Evolutionary conservation across 345 rosid species (phyloP).

Genomic region (Aquilaria malaccensis): DNA sequence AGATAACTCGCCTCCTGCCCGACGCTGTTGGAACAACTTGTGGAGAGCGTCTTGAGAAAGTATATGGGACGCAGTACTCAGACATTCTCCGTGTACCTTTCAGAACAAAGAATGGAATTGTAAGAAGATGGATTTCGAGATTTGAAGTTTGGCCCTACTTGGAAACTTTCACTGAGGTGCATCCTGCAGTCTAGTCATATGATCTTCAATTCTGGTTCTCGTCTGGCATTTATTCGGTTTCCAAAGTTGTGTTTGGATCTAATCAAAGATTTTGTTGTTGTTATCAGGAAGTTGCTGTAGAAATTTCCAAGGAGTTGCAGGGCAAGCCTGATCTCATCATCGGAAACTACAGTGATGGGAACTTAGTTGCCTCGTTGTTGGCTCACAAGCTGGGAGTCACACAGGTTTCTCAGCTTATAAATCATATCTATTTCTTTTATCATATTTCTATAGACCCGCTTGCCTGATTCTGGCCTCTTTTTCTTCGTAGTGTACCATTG

Average conservation of each 20-base stretch:
- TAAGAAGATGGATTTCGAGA: slow-evolving; percentile 87
- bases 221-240: not conserved
- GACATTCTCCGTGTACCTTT: slow-evolving; percentile 91
- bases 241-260: not conserved
- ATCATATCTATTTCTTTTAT: no score
- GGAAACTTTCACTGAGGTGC: slow-evolving; percentile 84
- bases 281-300: slow-evolving; percentile 71
- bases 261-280: not conserved
- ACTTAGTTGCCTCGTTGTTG: slow-evolving; percentile 83
- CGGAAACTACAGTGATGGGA: slow-evolving; percentile 95
- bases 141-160: slow-evolving; percentile 98
- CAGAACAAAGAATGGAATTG: slow-evolving; percentile 67
- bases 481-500: slow-evolving; percentile 72
- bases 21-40: slow-evolving; percentile 94
- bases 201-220: not conserved
- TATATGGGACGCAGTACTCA: slow-evolving; percentile 59
- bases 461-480: slow-evolving; percentile 1
- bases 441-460: not conserved
- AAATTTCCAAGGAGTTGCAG: slow-evolving; percentile 72
- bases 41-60: slow-evolving; percentile 87
- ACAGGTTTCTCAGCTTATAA: slow-evolving; percentile 40
- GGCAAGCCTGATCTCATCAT: slow-evolving; percentile 92
- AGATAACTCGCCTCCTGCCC: slow-evolving; percentile 86
- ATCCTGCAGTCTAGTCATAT: not conserved
- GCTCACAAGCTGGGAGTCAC: slow-evolving; percentile 91